Conservation (phyloP, 2,329 filamentous ascomycete genomes). For the Sporothrix pallida region DNA sequence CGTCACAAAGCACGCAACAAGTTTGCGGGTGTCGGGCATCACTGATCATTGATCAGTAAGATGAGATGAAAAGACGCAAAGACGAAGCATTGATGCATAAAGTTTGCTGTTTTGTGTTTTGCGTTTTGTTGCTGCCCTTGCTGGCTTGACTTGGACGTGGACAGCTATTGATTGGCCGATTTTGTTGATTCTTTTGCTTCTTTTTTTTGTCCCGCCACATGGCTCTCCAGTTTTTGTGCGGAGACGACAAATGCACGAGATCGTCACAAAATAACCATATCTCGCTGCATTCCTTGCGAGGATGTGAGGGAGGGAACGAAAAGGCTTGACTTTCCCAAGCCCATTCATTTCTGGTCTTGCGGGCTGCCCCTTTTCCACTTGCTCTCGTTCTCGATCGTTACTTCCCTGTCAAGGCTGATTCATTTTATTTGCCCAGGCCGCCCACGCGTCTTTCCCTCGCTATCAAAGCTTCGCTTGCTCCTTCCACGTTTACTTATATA, state of each 20-base stretch:
- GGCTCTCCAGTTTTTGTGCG: constrained; percentile 28
- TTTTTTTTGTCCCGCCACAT: constrained; percentile 15
- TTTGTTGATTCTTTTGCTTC: not conserved
- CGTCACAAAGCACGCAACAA: constrained; percentile 20
- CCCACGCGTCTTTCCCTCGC: too few species aligned
- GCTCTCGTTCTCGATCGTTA: not conserved
- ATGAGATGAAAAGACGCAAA: not conserved
- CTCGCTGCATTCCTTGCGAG: not conserved
- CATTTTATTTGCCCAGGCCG: not conserved
- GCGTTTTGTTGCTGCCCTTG: not conserved
- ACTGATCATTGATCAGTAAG: not conserved
- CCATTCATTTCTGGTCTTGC: not conserved
- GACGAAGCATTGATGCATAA: constrained; percentile 26
- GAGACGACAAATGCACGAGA: constrained; percentile 5
- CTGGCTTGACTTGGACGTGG: too few species aligned
- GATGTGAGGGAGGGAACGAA: not conserved
- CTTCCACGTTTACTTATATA: not conserved
- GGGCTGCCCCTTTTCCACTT: constrained; percentile 1
- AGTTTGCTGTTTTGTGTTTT: not conserved
- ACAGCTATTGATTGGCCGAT: not conserved
- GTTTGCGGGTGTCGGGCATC: not conserved
- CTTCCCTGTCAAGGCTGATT: constrained; percentile 9
- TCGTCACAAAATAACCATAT: constrained; percentile 11
- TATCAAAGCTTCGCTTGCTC: not conserved
- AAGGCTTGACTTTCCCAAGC: not conserved